Conservation (phyloP, 2,329 filamentous ascomycete genomes). For the Hymenoscyphus linearis region DNA sequence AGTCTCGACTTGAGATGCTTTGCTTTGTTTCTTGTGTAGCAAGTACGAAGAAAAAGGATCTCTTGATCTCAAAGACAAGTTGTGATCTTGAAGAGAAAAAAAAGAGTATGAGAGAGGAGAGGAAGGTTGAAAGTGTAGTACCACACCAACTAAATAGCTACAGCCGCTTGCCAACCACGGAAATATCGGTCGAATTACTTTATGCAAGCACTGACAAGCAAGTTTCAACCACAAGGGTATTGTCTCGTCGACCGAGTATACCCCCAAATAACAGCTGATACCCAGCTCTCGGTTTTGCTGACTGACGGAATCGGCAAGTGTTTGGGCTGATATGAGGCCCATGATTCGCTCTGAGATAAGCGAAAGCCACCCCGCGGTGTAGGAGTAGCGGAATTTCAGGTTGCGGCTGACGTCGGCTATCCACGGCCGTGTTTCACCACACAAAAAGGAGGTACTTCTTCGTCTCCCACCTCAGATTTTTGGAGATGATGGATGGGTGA, state of each 20-base stretch:
- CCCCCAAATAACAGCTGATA: neutral
- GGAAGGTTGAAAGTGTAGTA: neutral
- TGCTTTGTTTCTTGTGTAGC: neutral
- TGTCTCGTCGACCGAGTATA: neutral
- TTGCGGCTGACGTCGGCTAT: conserved; percentile 6
- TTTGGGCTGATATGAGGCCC: neutral
- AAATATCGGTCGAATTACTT: neutral
- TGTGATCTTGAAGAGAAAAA: too few relatives aligned
- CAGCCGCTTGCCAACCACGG: neutral
- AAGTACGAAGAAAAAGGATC: neutral
- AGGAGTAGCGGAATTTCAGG: conserved; percentile 7
- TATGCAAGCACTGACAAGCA: neutral
- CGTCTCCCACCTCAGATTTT: conserved; percentile 7
- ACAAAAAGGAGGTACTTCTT: conserved; percentile 10
- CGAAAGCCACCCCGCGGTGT: neutral
- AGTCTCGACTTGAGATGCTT: neutral
- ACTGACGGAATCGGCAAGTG: conserved; percentile 6
- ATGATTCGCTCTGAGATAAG: neutral
- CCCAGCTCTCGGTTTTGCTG: neutral
- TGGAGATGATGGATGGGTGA: neutral
- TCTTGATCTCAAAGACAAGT: neutral
- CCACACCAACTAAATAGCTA: neutral
- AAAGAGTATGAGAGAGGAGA: neutral
- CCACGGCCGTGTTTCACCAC: neutral
- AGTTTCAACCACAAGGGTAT: neutral